Base-by-base conservation (phyloP, 257 asterid species). In the Solanum boliviense region DNA sequence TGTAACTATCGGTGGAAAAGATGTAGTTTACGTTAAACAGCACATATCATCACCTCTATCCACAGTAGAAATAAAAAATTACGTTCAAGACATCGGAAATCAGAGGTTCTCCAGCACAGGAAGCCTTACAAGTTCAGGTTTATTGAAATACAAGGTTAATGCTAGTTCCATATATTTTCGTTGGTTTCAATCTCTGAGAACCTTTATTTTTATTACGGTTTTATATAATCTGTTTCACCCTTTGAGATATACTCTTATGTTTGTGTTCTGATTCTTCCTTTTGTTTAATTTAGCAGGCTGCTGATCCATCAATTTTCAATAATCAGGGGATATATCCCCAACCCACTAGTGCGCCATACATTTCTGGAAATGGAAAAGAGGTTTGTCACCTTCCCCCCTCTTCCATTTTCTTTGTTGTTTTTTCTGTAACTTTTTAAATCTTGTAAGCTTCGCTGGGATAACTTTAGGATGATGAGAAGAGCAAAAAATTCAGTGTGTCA, bases 261-360 rank as follows among this genome's bases (percentile, higher is more conserved):
- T 67, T 73, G 18, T 60, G 71, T 58, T 68, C 46, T 75, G 67
- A 84, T 36, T 87, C 35, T 46, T 73, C 88, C 83, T 89, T 75
- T 82, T 83, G 67, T 90, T 92, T 65, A 70, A 88, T 83, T 85
- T 87, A 89, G 32, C 94, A 96, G 98, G 95, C 93, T 20, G 91
- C 75, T 39, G 96, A 95, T 89, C 94, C 97, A 87, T 94, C 96
- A 78, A 60, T 92, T 87, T 96, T 94, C 89, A 93, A 93, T 91
- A 94, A 95, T 91, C 97, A 95, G 91, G 98, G 98, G 91, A 89
- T 95, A 90, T 93, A 95, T 88, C 98, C 98, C 12, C 99, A 96
- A 81, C 99, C 98, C 36, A 93, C 93, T 79, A 87, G 41, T 83
- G 92, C 96, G 34, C 94, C 96, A 88, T 94, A 89, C 88, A 92